Conservation (phyloP, 495 filamentous ascomycete genomes). For the Xylaria longipes region DNA sequence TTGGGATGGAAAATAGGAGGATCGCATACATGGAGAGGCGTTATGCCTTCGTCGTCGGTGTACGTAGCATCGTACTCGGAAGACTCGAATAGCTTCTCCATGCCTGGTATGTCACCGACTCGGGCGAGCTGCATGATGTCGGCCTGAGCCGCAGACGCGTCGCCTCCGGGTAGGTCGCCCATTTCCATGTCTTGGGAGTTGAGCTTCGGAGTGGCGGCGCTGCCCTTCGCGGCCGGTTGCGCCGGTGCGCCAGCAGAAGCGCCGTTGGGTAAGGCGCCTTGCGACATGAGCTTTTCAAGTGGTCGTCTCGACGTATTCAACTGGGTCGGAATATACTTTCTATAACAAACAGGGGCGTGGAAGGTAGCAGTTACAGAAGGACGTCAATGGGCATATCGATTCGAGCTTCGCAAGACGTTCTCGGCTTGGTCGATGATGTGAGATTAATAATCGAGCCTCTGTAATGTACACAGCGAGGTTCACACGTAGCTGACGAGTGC, state of each 20-base stretch:
- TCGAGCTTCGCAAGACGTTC: neutral
- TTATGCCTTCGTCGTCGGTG: slow-evolving; percentile 89
- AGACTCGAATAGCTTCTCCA: slow-evolving; percentile 86
- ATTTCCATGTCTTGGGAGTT: slow-evolving; percentile 71
- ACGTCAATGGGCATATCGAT: slow-evolving; percentile 28
- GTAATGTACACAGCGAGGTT: slow-evolving; percentile 5
- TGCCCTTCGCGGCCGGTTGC: slow-evolving; percentile 63
- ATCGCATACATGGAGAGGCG: slow-evolving; percentile 84
- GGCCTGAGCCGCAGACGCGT: slow-evolving; percentile 58
- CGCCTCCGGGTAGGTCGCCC: slow-evolving; percentile 61
- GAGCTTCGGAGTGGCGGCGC: slow-evolving; percentile 64
- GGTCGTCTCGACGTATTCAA: slow-evolving; percentile 9
- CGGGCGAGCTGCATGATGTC: slow-evolving; percentile 97
- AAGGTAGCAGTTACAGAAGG: slow-evolving; percentile 7
- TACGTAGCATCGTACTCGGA: slow-evolving; percentile 82
- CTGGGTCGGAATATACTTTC: neutral
- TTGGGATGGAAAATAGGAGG: neutral
- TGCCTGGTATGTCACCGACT: slow-evolving; percentile 80
- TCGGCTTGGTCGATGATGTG: neutral
- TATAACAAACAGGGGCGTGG: neutral
- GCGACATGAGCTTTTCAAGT: slow-evolving; percentile 28
- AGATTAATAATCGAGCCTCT: neutral
- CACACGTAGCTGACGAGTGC: neutral
- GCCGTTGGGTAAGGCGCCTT: slow-evolving; percentile 25
- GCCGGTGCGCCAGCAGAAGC: slow-evolving; percentile 43